Evolutionary conservation across 352 stramenopile genomes (phyloP).

Genomic region (Phytophthora ramorum): DNA sequence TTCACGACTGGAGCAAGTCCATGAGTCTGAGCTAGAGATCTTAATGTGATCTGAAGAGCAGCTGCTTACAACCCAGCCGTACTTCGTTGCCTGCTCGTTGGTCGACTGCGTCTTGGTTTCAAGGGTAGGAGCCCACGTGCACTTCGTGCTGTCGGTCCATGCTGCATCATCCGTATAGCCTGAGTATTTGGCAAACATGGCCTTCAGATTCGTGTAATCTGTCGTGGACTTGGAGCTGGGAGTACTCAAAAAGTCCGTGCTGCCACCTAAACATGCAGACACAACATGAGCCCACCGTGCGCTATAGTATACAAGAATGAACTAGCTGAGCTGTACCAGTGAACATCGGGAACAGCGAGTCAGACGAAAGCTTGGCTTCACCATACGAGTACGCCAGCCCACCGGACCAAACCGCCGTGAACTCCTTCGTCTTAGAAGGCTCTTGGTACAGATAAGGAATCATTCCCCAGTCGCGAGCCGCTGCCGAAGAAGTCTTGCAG

Average conservation of each 20-base stretch:
- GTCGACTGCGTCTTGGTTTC: slow-evolving; percentile 61
- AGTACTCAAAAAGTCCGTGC: slow-evolving; percentile 62
- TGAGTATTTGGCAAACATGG: slow-evolving; percentile 68
- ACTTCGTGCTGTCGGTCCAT: slow-evolving; percentile 70
- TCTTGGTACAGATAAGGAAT: slow-evolving; percentile 81
- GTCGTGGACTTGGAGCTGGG: slow-evolving; percentile 64
- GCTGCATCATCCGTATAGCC: slow-evolving; percentile 56
- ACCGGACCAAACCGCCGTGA: slow-evolving; percentile 84
- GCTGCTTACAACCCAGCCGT: slow-evolving; percentile 74
- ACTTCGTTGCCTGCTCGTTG: slow-evolving; percentile 60
- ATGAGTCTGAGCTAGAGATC: slow-evolving; percentile 66
- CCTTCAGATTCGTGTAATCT: slow-evolving; percentile 83
- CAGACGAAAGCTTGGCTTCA: slow-evolving; percentile 74
- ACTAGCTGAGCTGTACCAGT: slow-evolving; percentile 45
- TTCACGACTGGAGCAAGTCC: slow-evolving; percentile 75
- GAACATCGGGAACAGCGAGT: slow-evolving; percentile 86
- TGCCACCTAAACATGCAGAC: slow-evolving; percentile 49
- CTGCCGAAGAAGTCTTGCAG: slow-evolving; percentile 61
- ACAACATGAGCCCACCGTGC: slow-evolving; percentile 17
- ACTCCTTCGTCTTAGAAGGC: slow-evolving; percentile 67
- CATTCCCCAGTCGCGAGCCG: slow-evolving; percentile 75
- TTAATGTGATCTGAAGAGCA: slow-evolving; percentile 65
- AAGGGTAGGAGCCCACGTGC: slow-evolving; percentile 64
- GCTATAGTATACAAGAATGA: slow-evolving; percentile 1
- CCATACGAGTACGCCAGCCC: slow-evolving; percentile 88